Base-by-base conservation (phyloP, 305 asterid genomes). In the Stenogyne calaminthoides region DNA sequence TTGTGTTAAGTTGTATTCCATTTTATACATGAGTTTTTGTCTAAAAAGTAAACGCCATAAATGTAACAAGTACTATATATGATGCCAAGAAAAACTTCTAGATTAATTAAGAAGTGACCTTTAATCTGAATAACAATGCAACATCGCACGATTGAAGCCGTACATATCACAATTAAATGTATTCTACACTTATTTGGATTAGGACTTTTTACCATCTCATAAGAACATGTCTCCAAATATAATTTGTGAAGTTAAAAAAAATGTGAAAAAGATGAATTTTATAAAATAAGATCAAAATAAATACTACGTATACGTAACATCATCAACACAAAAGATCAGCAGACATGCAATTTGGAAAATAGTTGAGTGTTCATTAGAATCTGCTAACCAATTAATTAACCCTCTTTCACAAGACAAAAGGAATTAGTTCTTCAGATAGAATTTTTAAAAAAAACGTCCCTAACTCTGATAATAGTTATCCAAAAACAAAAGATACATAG, bases 381-480 rank as follows among this genome's bases (percentile, higher is more conserved):
- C 78, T 47, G 42, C 64, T 27, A 78, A 55, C 73, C 12, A 60
- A 52, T 67, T n/a, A 64, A 65, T 52, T 20, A 7, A 57, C 40
- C 64, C 37, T 75, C 68, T 49, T 46, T 62, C 62, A 65, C 62
- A 54, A 61, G 55, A 72, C 71, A 59, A 51, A 72, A 80, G 51
- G 40, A 69, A 73, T 66, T 66, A 62, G 37, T 77, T 36, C 54
- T 63, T 40, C 60, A 20, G 37, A 46, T 9, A 52, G 20, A 63
- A 47, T 1, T 9, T 0, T 14, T 14, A 47, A 27, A 15, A 5
- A 9, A 42, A 42, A 69, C 54, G 65, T 51, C 59, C 36, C 72
- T 60, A 69, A 9, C 19, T 59, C 36, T 40, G 39, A 36, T 29
- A 10, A 60, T 25, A 25, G 29, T 60, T 3, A 16, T 61, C 27